Conservation (phyloP, 768 basidiomycete genomes). For the Glaciozyma antarctica region DNA sequence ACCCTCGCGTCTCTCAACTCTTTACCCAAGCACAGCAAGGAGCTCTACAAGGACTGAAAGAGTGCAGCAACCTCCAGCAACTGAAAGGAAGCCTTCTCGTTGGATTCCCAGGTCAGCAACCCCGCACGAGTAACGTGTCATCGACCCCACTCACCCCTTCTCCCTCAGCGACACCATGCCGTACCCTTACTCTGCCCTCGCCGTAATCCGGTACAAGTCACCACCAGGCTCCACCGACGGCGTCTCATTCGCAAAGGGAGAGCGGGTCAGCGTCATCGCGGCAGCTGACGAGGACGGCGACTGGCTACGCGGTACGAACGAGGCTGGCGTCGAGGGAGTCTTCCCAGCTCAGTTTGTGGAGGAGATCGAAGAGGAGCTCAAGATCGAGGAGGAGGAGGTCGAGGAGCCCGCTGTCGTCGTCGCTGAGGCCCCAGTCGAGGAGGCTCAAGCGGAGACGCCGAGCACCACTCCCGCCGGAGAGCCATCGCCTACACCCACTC, state of each 20-base stretch:
- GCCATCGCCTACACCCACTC: not conserved
- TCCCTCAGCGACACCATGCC: not conserved
- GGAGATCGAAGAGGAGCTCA: slow-evolving; percentile 1
- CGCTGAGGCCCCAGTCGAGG: not conserved
- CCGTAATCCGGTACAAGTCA: slow-evolving; percentile 24
- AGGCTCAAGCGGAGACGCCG: not conserved
- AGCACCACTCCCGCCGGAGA: not conserved
- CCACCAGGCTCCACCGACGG: slow-evolving; percentile 1
- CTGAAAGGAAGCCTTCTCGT: too few relatives aligned
- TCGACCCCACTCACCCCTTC: not conserved
- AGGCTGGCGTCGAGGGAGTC: slow-evolving; percentile 12
- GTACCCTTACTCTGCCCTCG: slow-evolving; percentile 22
- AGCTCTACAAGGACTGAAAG: too few relatives aligned
- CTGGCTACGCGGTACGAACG: slow-evolving; percentile 23
- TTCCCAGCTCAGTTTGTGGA: slow-evolving; percentile 25
- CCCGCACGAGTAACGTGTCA: not conserved
- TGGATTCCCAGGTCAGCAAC: too few relatives aligned
- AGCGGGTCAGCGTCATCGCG: slow-evolving; percentile 15
- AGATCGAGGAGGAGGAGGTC: not conserved
- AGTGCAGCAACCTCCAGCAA: too few relatives aligned
- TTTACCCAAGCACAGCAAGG: too few relatives aligned
- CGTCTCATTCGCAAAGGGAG: slow-evolving; percentile 21
- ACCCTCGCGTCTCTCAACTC: too few relatives aligned
- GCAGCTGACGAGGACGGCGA: slow-evolving; percentile 30
- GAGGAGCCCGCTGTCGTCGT: not conserved